Conservation (phyloP, 352 stramenopile genomes). For the Blastocystis sp. region DNA sequence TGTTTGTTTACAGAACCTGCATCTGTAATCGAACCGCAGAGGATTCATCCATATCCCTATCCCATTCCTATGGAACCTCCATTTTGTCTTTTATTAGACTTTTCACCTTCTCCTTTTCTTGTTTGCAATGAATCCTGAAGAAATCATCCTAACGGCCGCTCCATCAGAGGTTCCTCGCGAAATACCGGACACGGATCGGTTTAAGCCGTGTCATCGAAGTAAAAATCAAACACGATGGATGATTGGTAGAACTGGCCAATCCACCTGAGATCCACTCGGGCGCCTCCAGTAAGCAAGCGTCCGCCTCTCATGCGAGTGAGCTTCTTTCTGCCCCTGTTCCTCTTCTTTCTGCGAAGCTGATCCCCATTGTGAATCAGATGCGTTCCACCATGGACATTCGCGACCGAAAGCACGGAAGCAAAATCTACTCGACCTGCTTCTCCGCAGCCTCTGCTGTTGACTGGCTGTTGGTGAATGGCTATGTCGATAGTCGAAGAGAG, state of each 20-base stretch:
- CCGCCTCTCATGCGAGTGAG: conserved; percentile 15
- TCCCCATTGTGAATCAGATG: conserved; percentile 20
- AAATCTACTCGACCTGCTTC: conserved; percentile 53
- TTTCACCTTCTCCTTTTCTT: conserved; percentile 36
- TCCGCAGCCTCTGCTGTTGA: conserved; percentile 22
- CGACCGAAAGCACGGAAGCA: background rate
- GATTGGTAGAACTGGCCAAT: background rate
- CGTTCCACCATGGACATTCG: conserved; percentile 19
- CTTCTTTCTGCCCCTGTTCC: background rate
- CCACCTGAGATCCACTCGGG: conserved; percentile 1
- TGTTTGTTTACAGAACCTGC: background rate
- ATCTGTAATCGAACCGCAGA: background rate
- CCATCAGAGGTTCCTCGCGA: background rate
- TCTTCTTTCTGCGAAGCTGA: background rate
- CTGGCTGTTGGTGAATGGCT: conserved; percentile 47
- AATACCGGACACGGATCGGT: conserved; percentile 35
- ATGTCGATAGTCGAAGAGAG: conserved; percentile 28
- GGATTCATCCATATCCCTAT: background rate
- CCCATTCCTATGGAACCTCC: background rate
- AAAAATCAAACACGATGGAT: background rate
- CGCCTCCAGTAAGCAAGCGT: conserved; percentile 46
- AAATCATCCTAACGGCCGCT: conserved; percentile 11
- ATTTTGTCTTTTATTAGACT: conserved; percentile 36
- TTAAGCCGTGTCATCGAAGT: conserved; percentile 38
- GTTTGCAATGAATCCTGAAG: conserved; percentile 53